A percentile compares a stretch with the other conserved stretches of the same genome.
These are phyloP conservation scores for Alternaria infectoria DNA, from an alignment of 2,329 filamentous ascomycete genomes.

Conservation along the genomic window DNA sequence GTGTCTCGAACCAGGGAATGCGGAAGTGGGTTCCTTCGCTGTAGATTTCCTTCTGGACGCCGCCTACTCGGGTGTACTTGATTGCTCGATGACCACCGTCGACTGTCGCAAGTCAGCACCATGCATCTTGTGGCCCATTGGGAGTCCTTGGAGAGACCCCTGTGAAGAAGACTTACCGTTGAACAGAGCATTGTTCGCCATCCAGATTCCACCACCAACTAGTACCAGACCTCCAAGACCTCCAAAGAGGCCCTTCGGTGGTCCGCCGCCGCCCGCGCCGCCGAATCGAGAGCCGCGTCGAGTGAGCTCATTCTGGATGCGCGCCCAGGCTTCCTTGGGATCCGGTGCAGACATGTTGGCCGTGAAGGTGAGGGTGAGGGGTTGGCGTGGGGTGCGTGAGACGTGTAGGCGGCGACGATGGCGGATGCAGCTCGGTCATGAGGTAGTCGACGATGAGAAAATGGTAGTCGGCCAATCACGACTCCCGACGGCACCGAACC, in stretches of 20 bases:
- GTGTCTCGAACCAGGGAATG: slow-evolving; percentile 97
- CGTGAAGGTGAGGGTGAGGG: slow-evolving; percentile 9
- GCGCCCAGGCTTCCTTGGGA: slow-evolving; percentile 70
- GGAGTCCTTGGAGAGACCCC: neutral
- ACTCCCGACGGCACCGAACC: slow-evolving; percentile 26
- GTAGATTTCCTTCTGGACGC: slow-evolving; percentile 97
- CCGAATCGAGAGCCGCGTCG: slow-evolving; percentile 55
- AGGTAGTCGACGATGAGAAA: slow-evolving; percentile 37
- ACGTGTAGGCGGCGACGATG: slow-evolving; percentile 32
- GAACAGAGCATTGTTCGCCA: slow-evolving; percentile 70
- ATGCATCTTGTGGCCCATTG: neutral
- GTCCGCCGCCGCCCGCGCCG: slow-evolving; percentile 55
- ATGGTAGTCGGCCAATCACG: slow-evolving; percentile 33
- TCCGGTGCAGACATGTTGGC: slow-evolving; percentile 53
- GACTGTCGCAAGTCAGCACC: slow-evolving; percentile 60
- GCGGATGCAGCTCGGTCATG: slow-evolving; percentile 33
- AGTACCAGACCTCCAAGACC: slow-evolving; percentile 62
- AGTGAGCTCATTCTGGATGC: slow-evolving; percentile 67
- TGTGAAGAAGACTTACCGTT: slow-evolving; percentile 60
- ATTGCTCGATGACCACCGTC: slow-evolving; percentile 98
- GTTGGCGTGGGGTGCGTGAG: slow-evolving; percentile 42
- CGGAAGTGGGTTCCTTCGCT: slow-evolving; percentile 95
- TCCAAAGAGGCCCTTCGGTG: slow-evolving; percentile 60
- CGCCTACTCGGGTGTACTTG: slow-evolving; percentile 92
- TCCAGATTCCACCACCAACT: slow-evolving; percentile 60